phyloP scores from a whole-genome alignment of 2,329 filamentous ascomycete species.

The Trichoderma polysporum region DNA sequence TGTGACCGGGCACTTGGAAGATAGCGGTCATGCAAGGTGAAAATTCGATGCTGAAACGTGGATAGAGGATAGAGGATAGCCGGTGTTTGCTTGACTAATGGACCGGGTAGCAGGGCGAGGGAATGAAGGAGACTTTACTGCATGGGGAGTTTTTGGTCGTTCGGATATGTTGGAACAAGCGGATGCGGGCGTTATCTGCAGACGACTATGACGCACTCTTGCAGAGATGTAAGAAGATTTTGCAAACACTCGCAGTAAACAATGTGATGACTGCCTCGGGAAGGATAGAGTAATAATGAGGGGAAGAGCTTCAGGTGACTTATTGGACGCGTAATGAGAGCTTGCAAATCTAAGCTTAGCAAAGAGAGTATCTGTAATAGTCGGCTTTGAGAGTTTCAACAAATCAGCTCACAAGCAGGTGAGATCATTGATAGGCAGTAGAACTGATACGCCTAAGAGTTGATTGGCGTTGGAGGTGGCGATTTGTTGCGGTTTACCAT shows the following conservation, averaged over 20 bases:
- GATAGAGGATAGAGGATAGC: neutral
- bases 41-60: neutral
- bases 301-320: neutral
- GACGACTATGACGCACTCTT: neutral
- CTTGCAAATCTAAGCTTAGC: neutral
- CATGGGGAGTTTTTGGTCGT: neutral
- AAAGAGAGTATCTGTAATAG: neutral
- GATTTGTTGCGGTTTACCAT: neutral
- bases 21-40: neutral
- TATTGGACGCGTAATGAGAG: constrained; percentile 1
- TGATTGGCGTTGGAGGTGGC: neutral
- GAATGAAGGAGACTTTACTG: neutral
- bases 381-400: neutral
- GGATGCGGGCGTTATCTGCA: neutral
- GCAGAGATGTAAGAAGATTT: neutral
- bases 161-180: neutral
- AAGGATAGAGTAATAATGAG: neutral
- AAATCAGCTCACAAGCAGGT: neutral
- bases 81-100: neutral
- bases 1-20: neutral
- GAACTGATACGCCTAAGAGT: neutral
- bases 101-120: neutral
- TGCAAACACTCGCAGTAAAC: neutral
- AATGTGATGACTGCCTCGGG: neutral
- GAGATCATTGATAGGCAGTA: neutral